Conservation (phyloP, 129 eudicot genomes). For the Helichrysum umbraculigerum region DNA sequence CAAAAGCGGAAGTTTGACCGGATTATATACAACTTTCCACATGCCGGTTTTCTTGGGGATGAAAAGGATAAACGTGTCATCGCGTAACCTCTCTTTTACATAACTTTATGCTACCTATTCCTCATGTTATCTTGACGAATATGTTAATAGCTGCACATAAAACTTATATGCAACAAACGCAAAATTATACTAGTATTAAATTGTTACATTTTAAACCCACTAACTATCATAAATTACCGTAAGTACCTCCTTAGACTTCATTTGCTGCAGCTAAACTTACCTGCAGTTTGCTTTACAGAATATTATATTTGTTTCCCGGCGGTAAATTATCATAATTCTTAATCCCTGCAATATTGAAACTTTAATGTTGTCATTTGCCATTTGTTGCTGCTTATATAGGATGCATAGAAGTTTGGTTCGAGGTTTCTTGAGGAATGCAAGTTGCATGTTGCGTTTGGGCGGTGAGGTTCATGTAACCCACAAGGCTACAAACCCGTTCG, state of each 20-base stretch:
- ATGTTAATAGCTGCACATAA: not conserved
- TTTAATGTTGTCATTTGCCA: not conserved
- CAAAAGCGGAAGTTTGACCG: slow-evolving; percentile 47
- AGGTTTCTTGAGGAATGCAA: slow-evolving; percentile 55
- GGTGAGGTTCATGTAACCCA: slow-evolving; percentile 72
- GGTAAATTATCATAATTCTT: not conserved
- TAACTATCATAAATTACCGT: no score
- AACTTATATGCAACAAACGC: not conserved
- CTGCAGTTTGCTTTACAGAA: not conserved
- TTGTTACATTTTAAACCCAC: not conserved
- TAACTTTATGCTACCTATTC: not conserved
- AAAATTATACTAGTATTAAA: not conserved
- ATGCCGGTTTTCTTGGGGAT: not conserved
- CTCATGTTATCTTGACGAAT: not conserved
- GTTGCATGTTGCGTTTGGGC: slow-evolving; percentile 42
- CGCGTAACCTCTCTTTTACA: slow-evolving; percentile 29
- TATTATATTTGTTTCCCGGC: not conserved
- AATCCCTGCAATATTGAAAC: not conserved
- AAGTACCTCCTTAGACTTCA: no score
- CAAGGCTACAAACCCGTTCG: slow-evolving; percentile 53
- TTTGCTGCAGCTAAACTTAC: not conserved
- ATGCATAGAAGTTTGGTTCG: slow-evolving; percentile 51
- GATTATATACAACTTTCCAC: slow-evolving; percentile 40
- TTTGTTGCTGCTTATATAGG: slow-evolving; percentile 31
- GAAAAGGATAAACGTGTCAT: not conserved